Base-by-base conservation (phyloP, 2,329 filamentous ascomycete species). In the Escovopsis sp. region DNA sequence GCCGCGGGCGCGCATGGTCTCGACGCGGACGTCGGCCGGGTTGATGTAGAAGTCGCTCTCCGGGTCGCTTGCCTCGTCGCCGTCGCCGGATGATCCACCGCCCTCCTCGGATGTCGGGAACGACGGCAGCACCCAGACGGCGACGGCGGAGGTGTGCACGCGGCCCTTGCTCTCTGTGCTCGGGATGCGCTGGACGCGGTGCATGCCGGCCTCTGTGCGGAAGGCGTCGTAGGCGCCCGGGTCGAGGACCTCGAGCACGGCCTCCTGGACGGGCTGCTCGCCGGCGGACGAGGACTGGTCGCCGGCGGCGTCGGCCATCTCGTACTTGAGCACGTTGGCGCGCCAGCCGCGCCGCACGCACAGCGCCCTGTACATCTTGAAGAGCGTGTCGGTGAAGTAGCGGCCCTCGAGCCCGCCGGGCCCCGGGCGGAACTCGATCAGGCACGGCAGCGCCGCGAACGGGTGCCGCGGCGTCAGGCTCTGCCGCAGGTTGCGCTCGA, bases 151-250 rank as follows among this genome's bases (percentile, higher is more conserved):
- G 10, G 91, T 98, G 61, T 98, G 91, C 12, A 86, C 91, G 26
- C 91, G 79, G 2, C 91, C 91, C 57, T 86, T 89, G 50, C 72
- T 84, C 60, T 98, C 91, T 1, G 91, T 98, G 10, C 80, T 80
- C 2, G 91, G 91, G 4, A 98, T 81, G 26, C 91, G 79, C 67
- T 98, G 91, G 0, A 98, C 91, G 26, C 91, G 77, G 59, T 98
- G 91, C 50, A 98, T 91, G 30, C 91, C 91, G 3, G 89, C 85
- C 62, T 98, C 91, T 52, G 81, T 81, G 47, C 89, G 76, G 53
- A 98, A 76, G 2, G 77, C 56, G 46, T 82, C 85, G 61, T 94
- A 98, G 19, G 87, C 80, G 28, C 85, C 85, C 1, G 75, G 65
- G 40, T 78, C 73, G 45, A 81, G 75, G 33, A 98, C 69, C 59